Percentiles rank a stretch among this genome's conserved stretches.
phyloP scores from a whole-genome alignment of 805 yeast genomes.

The Cyberlindnera lachancei region DNA sequence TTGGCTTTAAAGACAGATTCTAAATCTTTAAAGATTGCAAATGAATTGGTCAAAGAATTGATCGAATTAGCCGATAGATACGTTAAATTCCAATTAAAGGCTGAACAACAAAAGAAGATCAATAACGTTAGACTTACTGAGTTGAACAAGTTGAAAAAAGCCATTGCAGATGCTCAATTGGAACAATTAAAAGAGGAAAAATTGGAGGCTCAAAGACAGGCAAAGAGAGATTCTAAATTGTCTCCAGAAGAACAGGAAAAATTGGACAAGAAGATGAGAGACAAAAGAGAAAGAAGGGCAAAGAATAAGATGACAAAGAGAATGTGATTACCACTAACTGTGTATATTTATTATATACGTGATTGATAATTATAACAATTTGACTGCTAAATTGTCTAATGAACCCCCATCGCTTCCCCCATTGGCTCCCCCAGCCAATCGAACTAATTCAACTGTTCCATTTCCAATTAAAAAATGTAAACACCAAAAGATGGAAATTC shows the following conservation, averaged over 20 bases:
- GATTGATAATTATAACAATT: slow-evolving; percentile 1
- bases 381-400: slow-evolving; percentile 32
- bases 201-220: slow-evolving; percentile 59
- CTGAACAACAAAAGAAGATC: slow-evolving; percentile 72
- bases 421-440: too few species aligned
- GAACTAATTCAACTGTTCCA: slow-evolving; percentile 44
- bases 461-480: slow-evolving; percentile 44
- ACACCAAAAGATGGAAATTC: slow-evolving; percentile 41
- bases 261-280: slow-evolving; percentile 68
- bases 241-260: slow-evolving; percentile 76
- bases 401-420: too few species aligned
- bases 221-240: slow-evolving; percentile 50
- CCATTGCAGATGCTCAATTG: slow-evolving; percentile 53
- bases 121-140: slow-evolving; percentile 73
- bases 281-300: slow-evolving; percentile 78
- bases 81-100: slow-evolving; percentile 49
- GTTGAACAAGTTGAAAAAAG: slow-evolving; percentile 58
- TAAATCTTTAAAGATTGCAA: slow-evolving; percentile 42
- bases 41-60: slow-evolving; percentile 44
- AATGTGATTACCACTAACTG: slow-evolving; percentile 6
- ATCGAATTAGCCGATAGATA: slow-evolving; percentile 49
- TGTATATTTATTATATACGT: background rate
- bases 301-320: slow-evolving; percentile 32
- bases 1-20: slow-evolving; percentile 42
- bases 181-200: slow-evolving; percentile 67